A percentile compares a stretch with the other conserved stretches of the same genome.
Conservation (phyloP, 768 basidiomycete species). For the Amanita inopinata region DNA sequence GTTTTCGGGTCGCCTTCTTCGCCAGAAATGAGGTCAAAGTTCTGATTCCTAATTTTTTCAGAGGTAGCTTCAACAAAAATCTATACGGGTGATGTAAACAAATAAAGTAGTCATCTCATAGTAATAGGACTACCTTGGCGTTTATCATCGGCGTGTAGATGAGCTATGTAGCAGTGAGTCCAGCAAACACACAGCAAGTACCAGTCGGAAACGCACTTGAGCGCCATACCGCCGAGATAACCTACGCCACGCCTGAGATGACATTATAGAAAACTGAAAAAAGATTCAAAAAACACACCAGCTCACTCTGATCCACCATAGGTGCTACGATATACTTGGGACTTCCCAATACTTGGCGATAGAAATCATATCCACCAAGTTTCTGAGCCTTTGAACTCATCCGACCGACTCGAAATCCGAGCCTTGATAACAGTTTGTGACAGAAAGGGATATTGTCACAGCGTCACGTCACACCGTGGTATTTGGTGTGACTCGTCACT, state of each 20-base stretch:
- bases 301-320: constrained; percentile 97
- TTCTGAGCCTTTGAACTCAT: constrained; percentile 22
- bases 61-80: constrained; percentile 50
- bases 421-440: too few relatives aligned
- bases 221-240: constrained; percentile 77
- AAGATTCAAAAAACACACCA: constrained; percentile 43
- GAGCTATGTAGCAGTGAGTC: constrained; percentile 33
- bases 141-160: constrained; percentile 99
- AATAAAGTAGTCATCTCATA: neutral
- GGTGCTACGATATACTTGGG: constrained; percentile 91
- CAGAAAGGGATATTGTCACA: too few relatives aligned
- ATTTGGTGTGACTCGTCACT: too few relatives aligned
- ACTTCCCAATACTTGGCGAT: constrained; percentile 64
- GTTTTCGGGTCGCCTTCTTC: constrained; percentile 73
- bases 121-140: constrained; percentile 47
- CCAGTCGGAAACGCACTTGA: constrained; percentile 36
- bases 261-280: constrained; percentile 4
- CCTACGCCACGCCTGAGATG: constrained; percentile 73
- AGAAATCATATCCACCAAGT: constrained; percentile 76
- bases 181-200: neutral
- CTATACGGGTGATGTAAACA: constrained; percentile 26
- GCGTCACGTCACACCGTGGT: too few relatives aligned
- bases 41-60: constrained; percentile 47
- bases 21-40: constrained; percentile 57
- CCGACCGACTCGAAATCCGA: too few relatives aligned